These are phyloP conservation scores for Meyerozyma carpophila DNA, from an alignment of 1,139 yeast genomes.

Conservation along the genomic window DNA sequence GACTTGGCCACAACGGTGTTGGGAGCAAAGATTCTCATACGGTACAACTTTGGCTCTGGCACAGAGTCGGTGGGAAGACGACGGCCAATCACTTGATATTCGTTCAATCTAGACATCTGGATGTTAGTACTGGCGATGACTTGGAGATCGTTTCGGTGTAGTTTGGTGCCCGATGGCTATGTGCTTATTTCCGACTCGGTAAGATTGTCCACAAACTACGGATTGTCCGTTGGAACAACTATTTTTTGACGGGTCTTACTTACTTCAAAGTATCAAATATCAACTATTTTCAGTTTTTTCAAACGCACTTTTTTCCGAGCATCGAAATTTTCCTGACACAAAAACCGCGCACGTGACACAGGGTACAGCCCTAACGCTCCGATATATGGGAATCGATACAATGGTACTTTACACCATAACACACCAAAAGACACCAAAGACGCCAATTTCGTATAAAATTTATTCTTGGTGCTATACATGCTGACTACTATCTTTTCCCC, in stretches of 20 bases:
- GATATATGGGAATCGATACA: not conserved
- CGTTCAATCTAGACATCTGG: slow-evolving; percentile 84
- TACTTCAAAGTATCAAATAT: slow-evolving; percentile 1
- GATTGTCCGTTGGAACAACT: not conserved
- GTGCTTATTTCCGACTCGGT: not conserved
- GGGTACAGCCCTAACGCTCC: not conserved
- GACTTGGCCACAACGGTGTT: slow-evolving; percentile 99
- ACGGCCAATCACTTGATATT: slow-evolving; percentile 99
- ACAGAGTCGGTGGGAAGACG: slow-evolving; percentile 98
- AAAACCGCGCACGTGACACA: not conserved
- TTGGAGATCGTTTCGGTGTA: not conserved
- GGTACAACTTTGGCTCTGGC: slow-evolving; percentile 99
- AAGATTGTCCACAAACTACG: not conserved
- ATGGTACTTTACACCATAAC: too few species aligned
- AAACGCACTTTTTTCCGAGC: slow-evolving; percentile 1
- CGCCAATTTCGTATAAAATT: too few species aligned
- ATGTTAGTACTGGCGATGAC: not conserved
- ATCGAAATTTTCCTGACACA: slow-evolving; percentile 1
- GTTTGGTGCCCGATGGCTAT: not conserved
- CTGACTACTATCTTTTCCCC: not conserved
- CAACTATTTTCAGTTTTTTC: slow-evolving; percentile 2
- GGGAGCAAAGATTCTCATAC: slow-evolving; percentile 99
- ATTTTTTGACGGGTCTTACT: not conserved
- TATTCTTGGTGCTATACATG: too few species aligned
- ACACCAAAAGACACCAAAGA: not conserved